phyloP scores from a whole-genome alignment of 768 basidiomycete species.

The Cubamyces lactineus region DNA sequence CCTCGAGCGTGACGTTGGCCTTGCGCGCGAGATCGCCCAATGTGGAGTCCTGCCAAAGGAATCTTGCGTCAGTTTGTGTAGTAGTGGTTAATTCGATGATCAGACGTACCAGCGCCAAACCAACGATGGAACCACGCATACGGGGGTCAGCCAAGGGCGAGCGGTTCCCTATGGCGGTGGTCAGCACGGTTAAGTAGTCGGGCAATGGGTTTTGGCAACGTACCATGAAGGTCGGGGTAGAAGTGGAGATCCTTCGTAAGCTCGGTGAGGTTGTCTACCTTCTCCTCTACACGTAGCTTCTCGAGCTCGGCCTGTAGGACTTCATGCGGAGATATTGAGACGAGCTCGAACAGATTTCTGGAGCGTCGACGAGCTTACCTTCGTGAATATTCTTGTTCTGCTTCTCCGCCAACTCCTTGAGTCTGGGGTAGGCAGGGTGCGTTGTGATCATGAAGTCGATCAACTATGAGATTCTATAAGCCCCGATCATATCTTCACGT shows the following conservation, averaged over 20 bases:
- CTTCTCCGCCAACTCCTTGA: slow-evolving; percentile 64
- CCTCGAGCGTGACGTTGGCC: slow-evolving; percentile 89
- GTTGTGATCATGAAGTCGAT: slow-evolving; percentile 95
- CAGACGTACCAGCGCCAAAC: slow-evolving; percentile 70
- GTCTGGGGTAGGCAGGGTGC: slow-evolving; percentile 79
- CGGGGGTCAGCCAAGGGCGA: slow-evolving; percentile 95
- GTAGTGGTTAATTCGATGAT: neutral
- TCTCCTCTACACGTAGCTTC: slow-evolving; percentile 57
- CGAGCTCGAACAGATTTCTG: no score
- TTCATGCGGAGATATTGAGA: slow-evolving; percentile 30
- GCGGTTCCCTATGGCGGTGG: slow-evolving; percentile 70
- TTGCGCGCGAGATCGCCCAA: slow-evolving; percentile 85
- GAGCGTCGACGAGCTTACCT: slow-evolving; percentile 40
- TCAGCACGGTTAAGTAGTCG: neutral
- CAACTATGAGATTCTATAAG: slow-evolving; percentile 49
- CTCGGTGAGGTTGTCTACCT: slow-evolving; percentile 70
- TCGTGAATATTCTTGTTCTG: slow-evolving; percentile 61
- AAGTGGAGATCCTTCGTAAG: slow-evolving; percentile 90
- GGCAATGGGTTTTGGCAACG: slow-evolving; percentile 3
- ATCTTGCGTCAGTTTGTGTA: neutral
- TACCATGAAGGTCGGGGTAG: slow-evolving; percentile 95
- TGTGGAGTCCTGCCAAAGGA: slow-evolving; percentile 56
- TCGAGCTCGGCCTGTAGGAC: slow-evolving; percentile 79
- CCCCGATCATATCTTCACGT: neutral
- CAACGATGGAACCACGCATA: slow-evolving; percentile 92